A percentile compares a stretch with the other conserved stretches of the same genome.
Conservation (phyloP, 78 protist species). For the Dictyostelium capitatum region DNA sequence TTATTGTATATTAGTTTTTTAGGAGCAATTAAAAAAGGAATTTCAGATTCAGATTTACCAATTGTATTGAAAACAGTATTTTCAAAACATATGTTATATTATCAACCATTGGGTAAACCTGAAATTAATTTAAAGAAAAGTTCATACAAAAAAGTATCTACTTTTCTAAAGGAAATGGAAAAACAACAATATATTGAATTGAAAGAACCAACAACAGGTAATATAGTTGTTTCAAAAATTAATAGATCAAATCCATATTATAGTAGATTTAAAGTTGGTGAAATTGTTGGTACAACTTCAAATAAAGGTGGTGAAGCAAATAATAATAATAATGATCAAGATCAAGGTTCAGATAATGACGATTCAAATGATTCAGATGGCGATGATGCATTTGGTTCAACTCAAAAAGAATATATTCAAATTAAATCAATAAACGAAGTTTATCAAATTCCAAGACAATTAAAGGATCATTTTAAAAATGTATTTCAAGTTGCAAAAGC, state of each 20-base stretch:
- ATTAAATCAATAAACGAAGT: conserved; percentile 24
- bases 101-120: conserved; percentile 21
- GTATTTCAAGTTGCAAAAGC: neutral
- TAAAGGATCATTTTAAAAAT: neutral
- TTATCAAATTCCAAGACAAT: conserved; percentile 10
- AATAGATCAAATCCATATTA: conserved; percentile 40
- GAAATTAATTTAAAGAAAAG: conserved; percentile 44
- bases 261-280: conserved; percentile 26
- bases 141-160: conserved; percentile 55
- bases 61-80: conserved; percentile 58
- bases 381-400: conserved; percentile 9
- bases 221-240: conserved; percentile 33
- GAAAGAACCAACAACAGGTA: conserved; percentile 58
- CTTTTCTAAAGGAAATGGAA: conserved; percentile 40
- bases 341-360: neutral
- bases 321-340: neutral
- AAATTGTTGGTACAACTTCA: neutral
- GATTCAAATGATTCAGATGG: neutral
- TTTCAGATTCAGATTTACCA: conserved; percentile 54
- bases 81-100: conserved; percentile 54
- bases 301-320: neutral
- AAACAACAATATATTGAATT: conserved; percentile 16
- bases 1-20: conserved; percentile 46
- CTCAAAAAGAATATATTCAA: neutral
- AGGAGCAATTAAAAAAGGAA: conserved; percentile 66